Base-by-base conservation (phyloP, 345 rosid genomes). In the Crucihimalaya himalaica region DNA sequence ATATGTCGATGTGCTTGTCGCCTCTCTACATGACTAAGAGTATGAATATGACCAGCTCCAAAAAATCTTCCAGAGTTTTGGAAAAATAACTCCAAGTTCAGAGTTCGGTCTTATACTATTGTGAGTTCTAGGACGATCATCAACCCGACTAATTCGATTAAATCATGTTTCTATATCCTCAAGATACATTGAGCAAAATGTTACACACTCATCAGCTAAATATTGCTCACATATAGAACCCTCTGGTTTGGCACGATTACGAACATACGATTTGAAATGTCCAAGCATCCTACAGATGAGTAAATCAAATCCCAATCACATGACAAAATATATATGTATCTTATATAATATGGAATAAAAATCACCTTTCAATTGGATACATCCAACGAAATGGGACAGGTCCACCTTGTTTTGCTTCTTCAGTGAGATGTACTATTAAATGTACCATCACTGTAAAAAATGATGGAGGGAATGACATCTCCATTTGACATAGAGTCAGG, bases 161-260 rank as follows among this genome's bases (percentile, higher is more conserved):
- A 45, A 45, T 63, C 28, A 1, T 28, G 54, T 63, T 40, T 63
- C 40, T 43, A 63, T 63, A 5, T 18, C 54, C n/a, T 28, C 3
- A 2, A 63, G 68, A 63, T 63, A 46, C 55, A 28, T 63, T n/a
- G 55, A 63, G 25, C 18, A 46, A 45, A 63, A 46, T 6, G 42
- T 63, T 2, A 63, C 0, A 18, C 68, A 45, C 3, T 66, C 58
- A 50, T 66, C 32, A 6, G 58, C 29, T 13, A 65, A 34, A 31
- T 47, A 65, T 0, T 64, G 8, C 19, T 64, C 69, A 6, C 70
- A 14, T 65, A 65, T 47, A 12, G 20, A 31, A 2, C 31, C 45
- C 20, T 65, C 45, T 0, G 31, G 31, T 2, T 48, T 18, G 2
- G 43, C 70, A 0, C 45, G 14, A 14, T 47, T 64, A 0, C 70